phyloP scores from a whole-genome alignment of 768 basidiomycete genomes.

The Agrocybe pediades region DNA sequence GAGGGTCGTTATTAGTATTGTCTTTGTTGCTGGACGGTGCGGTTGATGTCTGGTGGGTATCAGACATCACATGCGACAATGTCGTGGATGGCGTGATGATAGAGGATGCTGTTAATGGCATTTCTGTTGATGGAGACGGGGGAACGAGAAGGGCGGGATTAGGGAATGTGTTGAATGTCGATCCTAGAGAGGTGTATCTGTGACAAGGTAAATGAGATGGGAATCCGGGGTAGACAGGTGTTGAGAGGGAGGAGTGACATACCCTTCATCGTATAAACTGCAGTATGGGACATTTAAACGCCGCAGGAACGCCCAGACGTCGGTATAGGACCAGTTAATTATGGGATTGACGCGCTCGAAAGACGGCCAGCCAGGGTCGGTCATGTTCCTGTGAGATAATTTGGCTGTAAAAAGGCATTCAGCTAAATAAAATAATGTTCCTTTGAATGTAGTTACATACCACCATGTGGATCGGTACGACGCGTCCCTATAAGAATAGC shows the following conservation, averaged over 20 bases:
- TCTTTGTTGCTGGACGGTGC: not conserved
- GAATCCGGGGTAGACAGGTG: not conserved
- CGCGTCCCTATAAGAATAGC: conserved; percentile 92
- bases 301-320: conserved; percentile 89
- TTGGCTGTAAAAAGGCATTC: conserved; percentile 45
- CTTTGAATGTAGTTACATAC: conserved; percentile 43
- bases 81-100: conserved; percentile 23
- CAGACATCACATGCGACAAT: conserved; percentile 26
- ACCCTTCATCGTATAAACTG: conserved; percentile 89
- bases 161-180: conserved; percentile 90
- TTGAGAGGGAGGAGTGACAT: conserved; percentile 24
- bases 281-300: conserved; percentile 84
- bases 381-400: conserved; percentile 74
- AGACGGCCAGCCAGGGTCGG: conserved; percentile 87
- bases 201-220: not conserved
- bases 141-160: conserved; percentile 78
- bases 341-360: conserved; percentile 95
- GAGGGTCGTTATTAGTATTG: conserved; percentile 10
- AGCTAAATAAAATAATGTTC: not conserved
- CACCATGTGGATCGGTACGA: conserved; percentile 90
- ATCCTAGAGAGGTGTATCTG: conserved; percentile 98
- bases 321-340: conserved; percentile 90
- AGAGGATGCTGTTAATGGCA: conserved; percentile 24
- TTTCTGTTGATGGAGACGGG: conserved; percentile 8
- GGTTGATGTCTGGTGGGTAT: conserved; percentile 16